Percentiles rank a stretch among this genome's conserved stretches.
phyloP scores from a whole-genome alignment of 2,329 filamentous ascomycete species.

The Trichothecium roseum region DNA sequence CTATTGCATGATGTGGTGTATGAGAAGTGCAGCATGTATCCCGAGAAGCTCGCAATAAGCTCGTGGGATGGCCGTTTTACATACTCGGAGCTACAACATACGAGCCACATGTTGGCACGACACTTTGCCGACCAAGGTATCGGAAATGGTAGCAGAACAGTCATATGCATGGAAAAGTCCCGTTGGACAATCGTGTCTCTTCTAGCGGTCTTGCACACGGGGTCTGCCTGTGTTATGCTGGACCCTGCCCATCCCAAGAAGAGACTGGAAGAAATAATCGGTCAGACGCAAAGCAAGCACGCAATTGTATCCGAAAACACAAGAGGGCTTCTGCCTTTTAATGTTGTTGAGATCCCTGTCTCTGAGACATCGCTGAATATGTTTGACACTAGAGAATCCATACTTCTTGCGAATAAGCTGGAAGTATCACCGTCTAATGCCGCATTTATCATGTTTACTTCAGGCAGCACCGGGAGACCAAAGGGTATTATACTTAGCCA shows the following conservation, averaged over 20 bases:
- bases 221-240: neutral
- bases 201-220: neutral
- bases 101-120: neutral
- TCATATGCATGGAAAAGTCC: neutral
- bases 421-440: neutral
- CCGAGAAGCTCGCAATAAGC: neutral
- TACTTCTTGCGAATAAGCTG: no score
- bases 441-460: slow-evolving; percentile 4
- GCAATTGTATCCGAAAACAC: neutral
- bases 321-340: no score
- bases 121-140: neutral
- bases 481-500: slow-evolving; percentile 5
- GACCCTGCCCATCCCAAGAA: neutral
- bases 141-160: neutral
- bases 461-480: slow-evolving; percentile 4
- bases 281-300: neutral
- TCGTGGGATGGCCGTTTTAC: slow-evolving; percentile 8
- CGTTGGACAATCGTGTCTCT: neutral
- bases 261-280: neutral
- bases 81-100: slow-evolving; percentile 3
- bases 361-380: no score
- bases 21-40: neutral
- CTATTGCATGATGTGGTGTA: no score
- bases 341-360: no score
- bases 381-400: no score